Evolutionary conservation across 805 yeast genomes (phyloP).

Genomic region (Tetrapisispora fleetii): DNA sequence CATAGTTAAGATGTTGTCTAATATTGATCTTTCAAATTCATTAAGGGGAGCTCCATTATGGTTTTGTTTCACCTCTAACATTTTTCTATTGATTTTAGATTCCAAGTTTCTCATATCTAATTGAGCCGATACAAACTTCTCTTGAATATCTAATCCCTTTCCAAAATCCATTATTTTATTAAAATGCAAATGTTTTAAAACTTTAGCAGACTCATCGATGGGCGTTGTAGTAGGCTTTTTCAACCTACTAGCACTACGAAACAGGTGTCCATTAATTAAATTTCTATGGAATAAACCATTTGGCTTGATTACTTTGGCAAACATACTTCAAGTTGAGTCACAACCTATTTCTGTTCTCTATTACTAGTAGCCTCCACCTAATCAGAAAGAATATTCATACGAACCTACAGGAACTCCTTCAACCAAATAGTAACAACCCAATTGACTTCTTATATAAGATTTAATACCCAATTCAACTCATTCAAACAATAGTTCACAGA

Average conservation of each 20-base stretch:
- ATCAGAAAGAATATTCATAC: too few relatives aligned
- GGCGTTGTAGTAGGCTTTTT: constrained; percentile 21
- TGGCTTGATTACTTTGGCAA: not conserved
- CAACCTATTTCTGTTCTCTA: too few relatives aligned
- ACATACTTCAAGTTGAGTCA: not conserved
- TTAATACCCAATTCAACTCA: too few relatives aligned
- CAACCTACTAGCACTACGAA: not conserved
- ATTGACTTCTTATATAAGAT: too few relatives aligned
- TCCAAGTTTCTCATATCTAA: constrained; percentile 47
- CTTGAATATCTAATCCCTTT: constrained; percentile 49
- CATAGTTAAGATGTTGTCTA: constrained; percentile 35
- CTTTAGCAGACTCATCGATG: constrained; percentile 26
- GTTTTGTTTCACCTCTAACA: constrained; percentile 31
- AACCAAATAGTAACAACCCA: too few relatives aligned
- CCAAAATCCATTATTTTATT: constrained; percentile 31
- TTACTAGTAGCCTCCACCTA: too few relatives aligned
- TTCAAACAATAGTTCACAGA: too few relatives aligned
- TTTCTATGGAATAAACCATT: too few relatives aligned
- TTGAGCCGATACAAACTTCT: constrained; percentile 44
- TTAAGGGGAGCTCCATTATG: constrained; percentile 31
- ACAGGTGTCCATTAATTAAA: too few relatives aligned
- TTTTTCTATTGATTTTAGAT: constrained; percentile 36
- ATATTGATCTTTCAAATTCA: constrained; percentile 38
- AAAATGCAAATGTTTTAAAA: constrained; percentile 38
- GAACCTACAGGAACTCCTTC: too few relatives aligned